Base-by-base conservation (phyloP, 139 green algal genomes). In the Microglena sp. region DNA sequence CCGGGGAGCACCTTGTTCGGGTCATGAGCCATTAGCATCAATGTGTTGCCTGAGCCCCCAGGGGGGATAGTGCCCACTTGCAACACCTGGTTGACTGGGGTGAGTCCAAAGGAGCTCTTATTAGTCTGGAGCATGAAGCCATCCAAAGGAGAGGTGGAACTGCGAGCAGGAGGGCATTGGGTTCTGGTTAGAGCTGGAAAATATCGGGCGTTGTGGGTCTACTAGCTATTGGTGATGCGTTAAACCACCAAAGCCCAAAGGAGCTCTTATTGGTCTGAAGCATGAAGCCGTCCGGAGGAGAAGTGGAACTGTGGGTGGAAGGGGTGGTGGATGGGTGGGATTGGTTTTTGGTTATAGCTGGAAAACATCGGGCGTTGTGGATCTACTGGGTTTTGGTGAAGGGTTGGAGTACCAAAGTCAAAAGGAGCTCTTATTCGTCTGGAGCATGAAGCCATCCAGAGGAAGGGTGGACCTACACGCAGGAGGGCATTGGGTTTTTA, bases 41-140 rank as follows among this genome's bases (percentile, higher is more conserved):
- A 11, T 2, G 67, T 66, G 5, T 30, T 35, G 11, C 22, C 67
- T 24, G 66, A 60, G 18, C 44, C 45, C 32, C 85, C 79, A 5
- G 87, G 81, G 0, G 71, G 50, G 18, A 94, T 26, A 8, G 63
- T 58, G 22, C 31, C 45, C 3, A 79, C 40, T 5, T 64, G 36
- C 64, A 75, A 7, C 11, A 68, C 62, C 66, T 91, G 83, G 33
- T 77, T 74, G 4, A 60, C 68, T 11, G 91, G 86, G 8, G 74
- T 70, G 29, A 98, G 68, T 7, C 92, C 92, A 62, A 94, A 94
- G 31, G 67, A 75, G 75, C 96, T 97, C 66, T 86, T 91, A 82
- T 98, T 98, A 58, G 97, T 87, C 67, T 92, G 83, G 24, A 98
- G 85, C 88, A 96, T 94, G 55, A 97, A 89, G 5, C 87, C 89